Base-by-base conservation (phyloP, 805 yeast genomes). In the Wickerhamiella allomyrinae region DNA sequence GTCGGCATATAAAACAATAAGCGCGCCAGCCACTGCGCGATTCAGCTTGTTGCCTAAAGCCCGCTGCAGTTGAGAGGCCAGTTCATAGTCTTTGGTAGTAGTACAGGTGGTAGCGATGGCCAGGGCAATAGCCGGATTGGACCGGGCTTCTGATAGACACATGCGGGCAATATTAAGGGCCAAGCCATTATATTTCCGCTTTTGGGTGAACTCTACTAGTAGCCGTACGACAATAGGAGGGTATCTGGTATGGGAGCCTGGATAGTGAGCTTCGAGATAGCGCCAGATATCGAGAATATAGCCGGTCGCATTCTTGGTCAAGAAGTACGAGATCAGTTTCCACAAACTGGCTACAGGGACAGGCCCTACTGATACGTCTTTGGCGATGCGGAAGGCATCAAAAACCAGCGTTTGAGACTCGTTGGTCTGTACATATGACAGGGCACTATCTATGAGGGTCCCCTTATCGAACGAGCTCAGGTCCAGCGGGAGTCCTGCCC, bases 381-480 rank as follows among this genome's bases (percentile, higher is more conserved):
- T n/a, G 2, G 31, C 20, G n/a, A 48, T 19, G 10, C 39, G 17
- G 19, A 22, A 36, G 4, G 39, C 25, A 11, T 21, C 29, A 19
- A 7, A 49, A 27, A 6, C 49, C 47, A 6, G 38, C 11, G 8
- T 39, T 23, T 2, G 40, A 21, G 20, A 42, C 39, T 11, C 29
- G 40, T n/a, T 33, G 42, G 17, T 46, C 51, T 5, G 20, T 7
- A 19, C 20, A 19, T 31, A 19, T 47, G 45, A 24, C 44, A 22
- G 23, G 45, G 22, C 17, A 44, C n/a, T 11, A 25, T 36, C 31
- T 7, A 49, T 2, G 1, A 48, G 35, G 19, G 17, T 13, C 14
- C 44, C 37, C 41, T 50, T 48, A 21, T 50, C 49, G 5, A 29
- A 24, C 40, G 50, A 40, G 21, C 35, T 37, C 13, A 34, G 7